phyloP scores from a whole-genome alignment of 495 filamentous ascomycete species.

The Lepidopterella palustris region DNA sequence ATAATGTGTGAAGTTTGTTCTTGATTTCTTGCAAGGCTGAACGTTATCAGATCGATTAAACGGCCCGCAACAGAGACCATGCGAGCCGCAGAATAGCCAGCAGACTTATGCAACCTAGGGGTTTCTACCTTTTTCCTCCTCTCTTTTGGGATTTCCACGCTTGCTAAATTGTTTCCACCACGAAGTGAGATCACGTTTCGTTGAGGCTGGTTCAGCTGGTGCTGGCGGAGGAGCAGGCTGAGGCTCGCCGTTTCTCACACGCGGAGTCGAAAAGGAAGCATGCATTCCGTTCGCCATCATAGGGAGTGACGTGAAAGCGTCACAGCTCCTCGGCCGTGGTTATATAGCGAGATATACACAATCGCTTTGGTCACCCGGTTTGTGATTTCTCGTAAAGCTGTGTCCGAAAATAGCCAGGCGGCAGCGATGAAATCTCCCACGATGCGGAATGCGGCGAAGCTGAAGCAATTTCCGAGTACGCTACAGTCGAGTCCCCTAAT shows the following conservation, averaged over 20 bases:
- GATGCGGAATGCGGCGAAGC: background rate
- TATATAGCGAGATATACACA: conserved; percentile 3
- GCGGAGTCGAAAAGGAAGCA: conserved; percentile 13
- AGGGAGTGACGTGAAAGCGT: conserved; percentile 1
- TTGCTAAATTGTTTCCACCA: conserved; percentile 88
- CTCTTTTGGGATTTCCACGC: conserved; percentile 57
- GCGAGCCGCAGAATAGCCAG: background rate
- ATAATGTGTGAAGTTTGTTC: background rate
- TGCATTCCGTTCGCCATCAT: conserved; percentile 25
- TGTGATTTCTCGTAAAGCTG: conserved; percentile 5
- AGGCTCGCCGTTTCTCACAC: conserved; percentile 23
- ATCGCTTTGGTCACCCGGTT: conserved; percentile 3
- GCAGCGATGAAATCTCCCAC: conserved; percentile 11
- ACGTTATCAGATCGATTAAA: background rate
- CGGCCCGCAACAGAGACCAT: background rate
- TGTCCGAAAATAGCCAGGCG: conserved; percentile 12
- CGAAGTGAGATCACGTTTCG: conserved; percentile 72
- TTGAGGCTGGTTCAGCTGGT: conserved; percentile 45
- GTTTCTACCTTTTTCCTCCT: conserved; percentile 64
- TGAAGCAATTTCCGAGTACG: background rate
- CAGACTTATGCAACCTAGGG: background rate
- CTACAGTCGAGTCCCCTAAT: background rate
- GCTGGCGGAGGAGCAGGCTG: conserved; percentile 25
- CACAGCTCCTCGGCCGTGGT: conserved; percentile 4
- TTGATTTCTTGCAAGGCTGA: conserved; percentile 4